Evolutionary conservation across 176 grass and related monocot species (phyloP).

Genomic region (Rhynchospora pubera): DNA sequence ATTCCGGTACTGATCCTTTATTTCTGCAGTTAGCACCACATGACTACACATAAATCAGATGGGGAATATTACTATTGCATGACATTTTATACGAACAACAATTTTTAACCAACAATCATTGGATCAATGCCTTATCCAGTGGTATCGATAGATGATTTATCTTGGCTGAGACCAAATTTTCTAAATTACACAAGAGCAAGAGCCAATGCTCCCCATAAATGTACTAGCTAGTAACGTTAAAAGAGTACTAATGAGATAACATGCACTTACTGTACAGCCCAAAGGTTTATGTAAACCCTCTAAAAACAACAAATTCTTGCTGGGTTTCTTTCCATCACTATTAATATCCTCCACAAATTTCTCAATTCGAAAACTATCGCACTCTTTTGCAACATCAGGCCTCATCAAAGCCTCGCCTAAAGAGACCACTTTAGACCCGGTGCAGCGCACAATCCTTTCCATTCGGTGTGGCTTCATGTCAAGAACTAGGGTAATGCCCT

Average conservation of each 20-base stretch:
- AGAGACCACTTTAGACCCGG: slow-evolving; percentile 60
- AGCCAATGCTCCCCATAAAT: not conserved
- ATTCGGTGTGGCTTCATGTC: slow-evolving; percentile 80
- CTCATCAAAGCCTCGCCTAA: slow-evolving; percentile 49
- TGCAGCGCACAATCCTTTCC: slow-evolving; percentile 79
- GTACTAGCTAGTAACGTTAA: not conserved
- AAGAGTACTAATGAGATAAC: slow-evolving; percentile 3
- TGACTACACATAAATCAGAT: not conserved
- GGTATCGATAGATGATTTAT: not conserved
- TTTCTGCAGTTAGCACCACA: not conserved
- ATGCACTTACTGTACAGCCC: slow-evolving; percentile 71
- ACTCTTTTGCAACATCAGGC: slow-evolving; percentile 43
- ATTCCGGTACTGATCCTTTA: not conserved
- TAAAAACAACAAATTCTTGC: slow-evolving; percentile 87
- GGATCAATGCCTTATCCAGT: not conserved
- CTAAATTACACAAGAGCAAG: not conserved
- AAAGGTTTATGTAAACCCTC: slow-evolving; percentile 86
- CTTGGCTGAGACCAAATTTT: not conserved
- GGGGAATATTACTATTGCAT: not conserved
- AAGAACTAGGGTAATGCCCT: slow-evolving; percentile 64
- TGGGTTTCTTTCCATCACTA: slow-evolving; percentile 40
- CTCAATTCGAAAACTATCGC: slow-evolving; percentile 74
- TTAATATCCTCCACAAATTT: slow-evolving; percentile 72
- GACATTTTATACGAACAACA: not conserved
- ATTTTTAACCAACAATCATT: not conserved